Evolutionary conservation across 225 moss, liverwort and hornwort genomes (phyloP).

Genomic region (Anthoceros angustus): DNA sequence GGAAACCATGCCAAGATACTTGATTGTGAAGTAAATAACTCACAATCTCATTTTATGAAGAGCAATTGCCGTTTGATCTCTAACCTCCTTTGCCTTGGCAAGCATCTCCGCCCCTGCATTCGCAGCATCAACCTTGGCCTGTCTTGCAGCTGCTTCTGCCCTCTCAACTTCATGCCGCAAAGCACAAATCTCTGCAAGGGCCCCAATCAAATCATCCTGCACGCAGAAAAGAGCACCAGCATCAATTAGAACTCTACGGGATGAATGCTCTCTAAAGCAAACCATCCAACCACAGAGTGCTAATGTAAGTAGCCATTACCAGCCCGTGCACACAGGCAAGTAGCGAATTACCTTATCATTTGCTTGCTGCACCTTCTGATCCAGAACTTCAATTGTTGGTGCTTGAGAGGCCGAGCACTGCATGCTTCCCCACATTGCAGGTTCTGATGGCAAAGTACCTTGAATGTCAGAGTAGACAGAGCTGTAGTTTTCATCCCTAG

Average conservation of each 20-base stretch:
- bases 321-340: not conserved
- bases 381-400: constrained; percentile 53
- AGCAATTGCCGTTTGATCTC: constrained; percentile 40
- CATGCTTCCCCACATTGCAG: constrained; percentile 33
- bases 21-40: not conserved
- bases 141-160: constrained; percentile 53
- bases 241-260: too few relatives aligned
- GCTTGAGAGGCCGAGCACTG: constrained; percentile 33
- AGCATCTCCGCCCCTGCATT: constrained; percentile 59
- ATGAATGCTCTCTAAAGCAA: too few relatives aligned
- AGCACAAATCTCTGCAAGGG: constrained; percentile 66
- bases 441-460: constrained; percentile 6
- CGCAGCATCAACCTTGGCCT: constrained; percentile 46
- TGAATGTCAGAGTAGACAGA: not conserved
- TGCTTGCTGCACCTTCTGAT: constrained; percentile 55
- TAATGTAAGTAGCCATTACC: not conserved
- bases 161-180: constrained; percentile 51
- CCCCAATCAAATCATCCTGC: constrained; percentile 63
- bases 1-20: too few relatives aligned
- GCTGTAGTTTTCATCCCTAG: not conserved
- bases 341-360: constrained; percentile 54
- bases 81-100: constrained; percentile 58
- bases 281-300: not conserved
- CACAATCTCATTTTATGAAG: constrained; percentile 75
- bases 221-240: constrained; percentile 5